Conservation (phyloP, 2,329 filamentous ascomycete species). For the Kalmusia sp. region DNA sequence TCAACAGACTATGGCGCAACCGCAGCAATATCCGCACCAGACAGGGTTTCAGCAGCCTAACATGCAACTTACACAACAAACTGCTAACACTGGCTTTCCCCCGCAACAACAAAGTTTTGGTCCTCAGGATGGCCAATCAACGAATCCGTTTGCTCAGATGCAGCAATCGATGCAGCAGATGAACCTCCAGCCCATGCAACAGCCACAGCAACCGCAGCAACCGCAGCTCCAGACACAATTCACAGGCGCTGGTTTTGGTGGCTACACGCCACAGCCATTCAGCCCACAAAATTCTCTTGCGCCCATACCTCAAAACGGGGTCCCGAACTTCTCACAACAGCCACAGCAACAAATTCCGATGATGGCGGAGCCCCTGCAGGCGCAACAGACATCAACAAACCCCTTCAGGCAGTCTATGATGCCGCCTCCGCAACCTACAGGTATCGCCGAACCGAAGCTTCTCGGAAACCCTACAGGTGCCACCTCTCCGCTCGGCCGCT, state of each 20-base stretch:
- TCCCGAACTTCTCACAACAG: constrained; percentile 54
- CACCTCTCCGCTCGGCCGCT: constrained; percentile 59
- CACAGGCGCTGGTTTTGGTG: constrained; percentile 83
- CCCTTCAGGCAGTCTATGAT: constrained; percentile 95
- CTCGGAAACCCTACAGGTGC: constrained; percentile 40
- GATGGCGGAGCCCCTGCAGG: constrained; percentile 53
- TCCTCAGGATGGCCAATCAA: constrained; percentile 67
- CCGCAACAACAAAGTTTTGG: constrained; percentile 59
- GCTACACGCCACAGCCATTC: constrained; percentile 73
- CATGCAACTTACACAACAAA: constrained; percentile 53
- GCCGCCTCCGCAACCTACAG: constrained; percentile 38
- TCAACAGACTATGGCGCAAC: constrained; percentile 44
- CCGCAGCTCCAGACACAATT: constrained; percentile 64
- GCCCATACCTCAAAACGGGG: constrained; percentile 58
- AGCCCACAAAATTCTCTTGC: constrained; percentile 51
- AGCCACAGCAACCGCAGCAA: constrained; percentile 45
- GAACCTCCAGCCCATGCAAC: constrained; percentile 35
- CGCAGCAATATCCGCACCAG: constrained; percentile 43
- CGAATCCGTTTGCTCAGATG: constrained; percentile 95
- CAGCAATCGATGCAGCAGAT: constrained; percentile 64
- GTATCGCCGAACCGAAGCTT: constrained; percentile 34
- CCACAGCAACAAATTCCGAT: constrained; percentile 34
- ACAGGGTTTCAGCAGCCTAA: constrained; percentile 28
- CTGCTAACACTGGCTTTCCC: constrained; percentile 32
- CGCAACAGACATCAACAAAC: constrained; percentile 73